Evolutionary conservation across 768 basidiomycete species (phyloP).

Genomic region (Suillus americanus): DNA sequence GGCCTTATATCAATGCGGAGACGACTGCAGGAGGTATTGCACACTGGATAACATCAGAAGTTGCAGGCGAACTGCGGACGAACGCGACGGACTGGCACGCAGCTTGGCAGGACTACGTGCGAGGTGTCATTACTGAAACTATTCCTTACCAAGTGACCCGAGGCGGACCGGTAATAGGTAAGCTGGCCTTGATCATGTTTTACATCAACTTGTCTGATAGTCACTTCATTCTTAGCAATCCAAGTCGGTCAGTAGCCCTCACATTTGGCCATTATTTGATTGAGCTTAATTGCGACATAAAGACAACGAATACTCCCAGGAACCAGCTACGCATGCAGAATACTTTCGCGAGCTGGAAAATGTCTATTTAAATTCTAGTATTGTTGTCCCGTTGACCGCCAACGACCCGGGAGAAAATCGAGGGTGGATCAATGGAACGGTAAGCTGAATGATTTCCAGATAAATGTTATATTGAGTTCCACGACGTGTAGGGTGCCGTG

Average conservation of each 20-base stretch:
- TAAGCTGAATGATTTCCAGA: constrained; percentile 25
- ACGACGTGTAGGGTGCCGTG: constrained; percentile 54
- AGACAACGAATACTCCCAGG: constrained; percentile 80
- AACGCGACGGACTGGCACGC: constrained; percentile 38
- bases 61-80: constrained; percentile 68
- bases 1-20: constrained; percentile 75
- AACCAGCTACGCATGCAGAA: constrained; percentile 38
- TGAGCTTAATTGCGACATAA: neutral
- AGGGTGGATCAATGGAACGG: constrained; percentile 73
- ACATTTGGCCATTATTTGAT: neutral
- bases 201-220: constrained; percentile 5
- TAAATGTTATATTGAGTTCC: neutral
- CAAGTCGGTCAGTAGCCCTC: constrained; percentile 47
- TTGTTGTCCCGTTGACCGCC: constrained; percentile 72
- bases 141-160: constrained; percentile 64
- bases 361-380: constrained; percentile 51
- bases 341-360: constrained; percentile 66
- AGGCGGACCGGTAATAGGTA: constrained; percentile 77
- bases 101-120: constrained; percentile 74
- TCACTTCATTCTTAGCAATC: constrained; percentile 37
- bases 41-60: constrained; percentile 68
- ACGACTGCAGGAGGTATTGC: constrained; percentile 75
- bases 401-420: constrained; percentile 61
- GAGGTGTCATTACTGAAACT: constrained; percentile 60
- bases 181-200: constrained; percentile 17